Conservation (phyloP, 768 basidiomycete species). For the Lentinula boryana region DNA sequence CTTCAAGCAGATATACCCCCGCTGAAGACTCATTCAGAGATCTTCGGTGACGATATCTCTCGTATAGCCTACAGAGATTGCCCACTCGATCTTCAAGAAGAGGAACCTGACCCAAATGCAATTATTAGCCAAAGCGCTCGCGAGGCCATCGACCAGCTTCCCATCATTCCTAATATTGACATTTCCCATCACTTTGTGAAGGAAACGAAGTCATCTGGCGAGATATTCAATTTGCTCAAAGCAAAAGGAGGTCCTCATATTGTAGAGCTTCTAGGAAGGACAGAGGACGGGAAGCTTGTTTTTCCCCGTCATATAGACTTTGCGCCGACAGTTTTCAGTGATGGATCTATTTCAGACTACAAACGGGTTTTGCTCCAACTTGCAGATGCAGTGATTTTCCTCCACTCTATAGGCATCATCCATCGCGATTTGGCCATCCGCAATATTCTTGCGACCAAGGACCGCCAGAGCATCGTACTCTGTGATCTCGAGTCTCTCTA, state of each 20-base stretch:
- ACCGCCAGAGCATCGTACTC: slow-evolving; percentile 1
- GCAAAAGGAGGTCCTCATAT: slow-evolving; percentile 7
- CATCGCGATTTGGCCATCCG: not conserved
- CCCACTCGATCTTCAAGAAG: not conserved
- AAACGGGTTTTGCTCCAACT: no score
- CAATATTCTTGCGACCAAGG: slow-evolving; percentile 3
- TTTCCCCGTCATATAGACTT: slow-evolving; percentile 2
- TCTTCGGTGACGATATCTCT: slow-evolving; percentile 8
- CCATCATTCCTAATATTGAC: slow-evolving; percentile 5
- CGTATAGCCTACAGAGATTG: not conserved
- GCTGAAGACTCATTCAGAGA: slow-evolving; percentile 1
- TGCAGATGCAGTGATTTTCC: no score
- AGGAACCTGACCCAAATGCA: not conserved
- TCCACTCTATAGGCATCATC: no score
- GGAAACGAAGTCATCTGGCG: not conserved
- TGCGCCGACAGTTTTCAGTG: not conserved
- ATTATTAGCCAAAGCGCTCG: not conserved
- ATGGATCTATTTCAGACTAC: not conserved
- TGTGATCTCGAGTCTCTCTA: slow-evolving; percentile 9
- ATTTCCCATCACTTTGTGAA: slow-evolving; percentile 6
- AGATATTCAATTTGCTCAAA: slow-evolving; percentile 4
- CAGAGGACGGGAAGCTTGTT: slow-evolving; percentile 5
- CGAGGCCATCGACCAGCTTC: slow-evolving; percentile 2
- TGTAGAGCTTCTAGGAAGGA: slow-evolving; percentile 8
- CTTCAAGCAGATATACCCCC: slow-evolving; percentile 6